Evolutionary conservation across 2,329 filamentous ascomycete species (phyloP), one percentile per base, ranked within the genome.

Genomic region (Helotiales sp.): DNA sequence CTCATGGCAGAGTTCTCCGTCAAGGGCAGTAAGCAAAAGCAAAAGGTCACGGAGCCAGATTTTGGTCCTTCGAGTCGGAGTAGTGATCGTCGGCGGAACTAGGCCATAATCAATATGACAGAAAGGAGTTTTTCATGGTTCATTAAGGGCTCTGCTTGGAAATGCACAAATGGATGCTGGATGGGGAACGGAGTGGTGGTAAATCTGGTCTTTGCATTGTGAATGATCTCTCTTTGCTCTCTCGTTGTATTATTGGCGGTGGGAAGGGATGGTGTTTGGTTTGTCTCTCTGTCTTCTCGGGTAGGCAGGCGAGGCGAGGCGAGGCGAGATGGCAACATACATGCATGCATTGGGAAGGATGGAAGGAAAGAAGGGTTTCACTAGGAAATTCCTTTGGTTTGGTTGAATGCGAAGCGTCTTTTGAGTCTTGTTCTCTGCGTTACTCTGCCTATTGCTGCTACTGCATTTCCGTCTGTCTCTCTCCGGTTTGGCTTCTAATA

Each of bases 1-100:
- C 82, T 92, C 69, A 83, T 89, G 76, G 87, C 88, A 60, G 87
- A 92, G 78, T 92, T 92, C 79, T 82, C 86, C 67, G 85, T 92
- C 78, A 92, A 92, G 80, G 83, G 84, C 67, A 85, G 85, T 75
- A 91, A 90, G 65, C 61, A 72, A 8, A 77, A 77, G 66, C 77
- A 77, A 65, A 64, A 65, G 5, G 64, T 73, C 37, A 63, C 71
- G 10, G 76, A 78, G 57, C 75, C 75, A 1, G 75, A 78, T 69
- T 77, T 77, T 68, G 75, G 75, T 22, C 68, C 76, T 62, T 76
- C 75, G 17, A 75, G 71, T 65, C 66, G 73, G 59, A 72, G 52
- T 26, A 70, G 69, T 60, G 64, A 69, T 62, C 65, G 69, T 40
- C 64, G 68, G 43, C 67, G 68, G 52, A 68, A 66, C 55, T 71